Conservation (phyloP, 2,329 filamentous ascomycete genomes). For the Penicillium corylophilum region DNA sequence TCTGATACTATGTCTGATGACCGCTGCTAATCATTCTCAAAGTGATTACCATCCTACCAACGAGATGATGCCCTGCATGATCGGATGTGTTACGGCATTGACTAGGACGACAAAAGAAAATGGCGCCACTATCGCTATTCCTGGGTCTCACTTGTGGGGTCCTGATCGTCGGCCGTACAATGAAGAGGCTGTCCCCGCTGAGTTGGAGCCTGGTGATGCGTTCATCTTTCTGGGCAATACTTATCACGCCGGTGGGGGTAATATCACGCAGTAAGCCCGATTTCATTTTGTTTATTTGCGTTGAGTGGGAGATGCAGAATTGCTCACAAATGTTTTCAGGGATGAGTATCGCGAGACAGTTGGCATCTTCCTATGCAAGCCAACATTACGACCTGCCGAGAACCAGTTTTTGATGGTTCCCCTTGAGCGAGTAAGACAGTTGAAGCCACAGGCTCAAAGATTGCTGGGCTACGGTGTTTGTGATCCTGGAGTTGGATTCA, state of each 20-base stretch:
- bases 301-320: neutral
- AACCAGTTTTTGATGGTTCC: constrained; percentile 37
- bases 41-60: constrained; percentile 31
- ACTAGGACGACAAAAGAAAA: constrained; percentile 45
- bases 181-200: constrained; percentile 41
- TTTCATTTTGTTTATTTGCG: neutral
- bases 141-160: constrained; percentile 44
- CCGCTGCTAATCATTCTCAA: neutral
- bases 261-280: constrained; percentile 26
- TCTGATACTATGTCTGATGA: no score
- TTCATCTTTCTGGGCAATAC: constrained; percentile 42
- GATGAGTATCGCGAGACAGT: constrained; percentile 29
- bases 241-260: constrained; percentile 45
- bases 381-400: constrained; percentile 35
- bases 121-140: constrained; percentile 45
- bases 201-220: constrained; percentile 43
- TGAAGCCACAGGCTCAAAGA: constrained; percentile 34
- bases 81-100: constrained; percentile 41
- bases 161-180: constrained; percentile 37
- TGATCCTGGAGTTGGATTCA: constrained; percentile 37
- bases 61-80: constrained; percentile 39
- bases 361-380: constrained; percentile 38
- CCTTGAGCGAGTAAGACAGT: constrained; percentile 27
- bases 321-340: constrained; percentile 5
- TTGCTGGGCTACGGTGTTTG: constrained; percentile 37